These are phyloP conservation scores for Eucalyptus albens DNA, from an alignment of 345 rosid species.

Conservation along the genomic window DNA sequence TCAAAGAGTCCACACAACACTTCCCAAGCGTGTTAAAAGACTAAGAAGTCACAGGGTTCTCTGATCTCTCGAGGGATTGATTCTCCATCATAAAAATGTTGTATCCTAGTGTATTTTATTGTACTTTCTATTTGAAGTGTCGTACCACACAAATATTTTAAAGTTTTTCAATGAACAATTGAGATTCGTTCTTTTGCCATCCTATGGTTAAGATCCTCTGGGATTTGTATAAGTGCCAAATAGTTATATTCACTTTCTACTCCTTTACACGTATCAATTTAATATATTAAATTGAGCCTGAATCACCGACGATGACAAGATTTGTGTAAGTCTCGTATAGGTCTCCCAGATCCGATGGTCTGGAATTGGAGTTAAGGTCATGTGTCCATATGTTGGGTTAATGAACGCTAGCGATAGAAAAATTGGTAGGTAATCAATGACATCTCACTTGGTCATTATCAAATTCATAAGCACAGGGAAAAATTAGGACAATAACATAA, in stretches of 20 bases:
- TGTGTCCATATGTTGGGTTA: background rate
- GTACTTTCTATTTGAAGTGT: background rate
- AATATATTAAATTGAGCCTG: background rate
- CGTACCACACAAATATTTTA: background rate
- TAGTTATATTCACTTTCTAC: background rate
- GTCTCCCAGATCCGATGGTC: background rate
- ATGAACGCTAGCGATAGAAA: background rate
- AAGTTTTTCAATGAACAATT: background rate
- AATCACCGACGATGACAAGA: background rate
- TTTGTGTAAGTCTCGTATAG: background rate
- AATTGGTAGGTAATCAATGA: background rate
- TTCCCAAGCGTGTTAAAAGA: background rate
- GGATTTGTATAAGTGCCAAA: background rate
- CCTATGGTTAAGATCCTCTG: background rate
- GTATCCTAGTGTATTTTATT: background rate
- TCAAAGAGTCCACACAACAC: background rate
- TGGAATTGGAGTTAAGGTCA: too few species aligned
- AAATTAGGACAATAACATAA: background rate
- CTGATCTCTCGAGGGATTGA: background rate
- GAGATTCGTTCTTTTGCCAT: background rate
- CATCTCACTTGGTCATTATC: background rate
- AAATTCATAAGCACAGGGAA: background rate
- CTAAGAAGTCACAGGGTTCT: background rate
- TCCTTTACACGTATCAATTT: background rate
- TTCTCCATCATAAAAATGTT: background rate